phyloP scores from a whole-genome alignment of 345 rosid species.

The Ricinus communis region DNA sequence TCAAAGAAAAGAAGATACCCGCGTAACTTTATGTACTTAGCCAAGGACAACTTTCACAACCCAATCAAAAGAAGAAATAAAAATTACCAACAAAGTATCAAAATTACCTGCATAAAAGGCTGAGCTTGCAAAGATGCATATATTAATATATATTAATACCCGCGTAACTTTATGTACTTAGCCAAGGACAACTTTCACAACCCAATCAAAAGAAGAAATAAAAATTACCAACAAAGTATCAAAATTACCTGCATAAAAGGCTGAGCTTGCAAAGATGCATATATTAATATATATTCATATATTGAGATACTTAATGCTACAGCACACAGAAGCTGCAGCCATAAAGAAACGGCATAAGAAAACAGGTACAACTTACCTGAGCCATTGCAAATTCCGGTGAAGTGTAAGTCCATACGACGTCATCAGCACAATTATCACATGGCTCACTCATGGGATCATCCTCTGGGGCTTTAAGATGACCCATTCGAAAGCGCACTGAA shows the following conservation, averaged over 20 bases:
- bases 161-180: not conserved
- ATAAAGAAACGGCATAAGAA: not conserved
- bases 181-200: not conserved
- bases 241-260: not conserved
- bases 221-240: not conserved
- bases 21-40: not conserved
- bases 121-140: no score
- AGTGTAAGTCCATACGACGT: slow-evolving; percentile 74
- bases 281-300: no score
- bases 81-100: not conserved
- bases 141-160: no score
- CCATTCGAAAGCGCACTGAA: slow-evolving; percentile 70
- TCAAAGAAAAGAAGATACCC: not conserved
- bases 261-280: no score
- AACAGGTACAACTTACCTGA: slow-evolving; percentile 53
- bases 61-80: not conserved
- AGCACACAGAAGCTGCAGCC: not conserved
- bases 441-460: slow-evolving; percentile 31
- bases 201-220: not conserved
- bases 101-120: not conserved
- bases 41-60: not conserved
- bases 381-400: slow-evolving; percentile 87
- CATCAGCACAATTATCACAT: slow-evolving; percentile 30
- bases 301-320: no score
- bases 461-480: slow-evolving; percentile 42